Percentiles rank a stretch among this genome's conserved stretches.
These are phyloP conservation scores for Nicotiana otophora DNA, from an alignment of 257 asterid genomes.

Conservation along the genomic window DNA sequence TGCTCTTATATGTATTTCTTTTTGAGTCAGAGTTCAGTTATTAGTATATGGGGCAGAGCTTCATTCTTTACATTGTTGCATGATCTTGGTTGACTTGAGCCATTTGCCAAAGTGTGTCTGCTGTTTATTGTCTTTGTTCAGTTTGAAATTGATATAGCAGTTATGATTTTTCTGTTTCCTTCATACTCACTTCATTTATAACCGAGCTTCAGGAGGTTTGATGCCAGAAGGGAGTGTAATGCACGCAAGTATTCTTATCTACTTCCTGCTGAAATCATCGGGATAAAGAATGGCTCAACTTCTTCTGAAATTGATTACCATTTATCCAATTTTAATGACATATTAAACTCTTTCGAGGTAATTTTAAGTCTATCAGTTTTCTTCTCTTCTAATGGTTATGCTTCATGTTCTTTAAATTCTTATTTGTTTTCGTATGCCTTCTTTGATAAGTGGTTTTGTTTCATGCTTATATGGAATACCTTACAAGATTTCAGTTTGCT, in stretches of 20 bases:
- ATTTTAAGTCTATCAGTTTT: constrained; percentile 8
- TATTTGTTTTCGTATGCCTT: background rate
- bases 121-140: background rate
- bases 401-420: background rate
- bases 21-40: background rate
- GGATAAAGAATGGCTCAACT: constrained; percentile 47
- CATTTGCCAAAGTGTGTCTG: background rate
- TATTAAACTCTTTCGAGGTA: constrained; percentile 79
- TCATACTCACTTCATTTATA: background rate
- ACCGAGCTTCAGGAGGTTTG: constrained; percentile 64
- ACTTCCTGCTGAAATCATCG: constrained; percentile 82
- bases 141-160: background rate
- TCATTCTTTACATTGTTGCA: background rate
- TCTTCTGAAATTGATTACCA: constrained; percentile 60
- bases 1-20: background rate
- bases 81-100: background rate
- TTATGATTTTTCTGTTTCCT: background rate
- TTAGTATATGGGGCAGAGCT: background rate
- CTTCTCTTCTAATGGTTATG: constrained; percentile 7
- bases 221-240: constrained; percentile 79
- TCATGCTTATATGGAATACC: background rate
- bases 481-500: constrained; percentile 1
- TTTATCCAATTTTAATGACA: constrained; percentile 55
- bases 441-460: background rate
- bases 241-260: constrained; percentile 84